A percentile compares a stretch with the other conserved stretches of the same genome.
Conservation (phyloP, 2,329 filamentous ascomycete genomes). For the Claviceps sorghi region DNA sequence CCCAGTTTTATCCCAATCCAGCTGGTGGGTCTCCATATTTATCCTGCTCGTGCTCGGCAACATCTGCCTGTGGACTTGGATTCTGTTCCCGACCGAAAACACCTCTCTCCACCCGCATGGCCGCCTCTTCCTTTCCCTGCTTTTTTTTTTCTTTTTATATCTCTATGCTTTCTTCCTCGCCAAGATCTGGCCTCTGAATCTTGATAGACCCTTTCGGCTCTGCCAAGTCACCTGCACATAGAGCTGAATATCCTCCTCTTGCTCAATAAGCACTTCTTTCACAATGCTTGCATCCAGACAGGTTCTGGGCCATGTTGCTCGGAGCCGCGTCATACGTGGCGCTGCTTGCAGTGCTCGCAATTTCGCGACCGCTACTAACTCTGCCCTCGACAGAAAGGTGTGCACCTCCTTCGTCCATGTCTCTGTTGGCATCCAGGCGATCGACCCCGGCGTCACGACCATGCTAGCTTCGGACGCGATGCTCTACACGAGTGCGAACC, state of each 20-base stretch:
- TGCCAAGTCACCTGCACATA: conserved; percentile 8
- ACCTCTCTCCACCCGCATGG: conserved; percentile 13
- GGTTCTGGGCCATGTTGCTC: conserved; percentile 50
- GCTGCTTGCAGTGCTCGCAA: conserved; percentile 49
- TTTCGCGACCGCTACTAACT: conserved; percentile 77
- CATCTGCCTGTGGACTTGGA: conserved; percentile 8
- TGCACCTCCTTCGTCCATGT: conserved; percentile 8
- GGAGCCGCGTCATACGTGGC: conserved; percentile 39
- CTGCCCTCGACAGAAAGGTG: conserved; percentile 80
- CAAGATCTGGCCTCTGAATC: conserved; percentile 4
- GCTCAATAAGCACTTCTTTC: conserved; percentile 19
- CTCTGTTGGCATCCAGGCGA: background rate
- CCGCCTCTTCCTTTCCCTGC: conserved; percentile 5
- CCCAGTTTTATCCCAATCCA: background rate
- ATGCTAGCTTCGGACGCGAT: background rate
- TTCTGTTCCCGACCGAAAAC: conserved; percentile 11
- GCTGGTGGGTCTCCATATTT: background rate
- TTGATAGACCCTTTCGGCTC: conserved; percentile 10
- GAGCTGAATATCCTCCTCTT: conserved; percentile 15
- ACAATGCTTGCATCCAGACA: conserved; percentile 60
- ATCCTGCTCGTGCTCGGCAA: conserved; percentile 7
- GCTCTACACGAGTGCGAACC: background rate
- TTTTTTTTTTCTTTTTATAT: conserved; percentile 10
- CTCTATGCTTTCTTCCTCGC: conserved; percentile 5
- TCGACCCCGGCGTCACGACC: background rate